Conservation (phyloP, 495 filamentous ascomycete species). For the Aspergillus leporis region DNA sequence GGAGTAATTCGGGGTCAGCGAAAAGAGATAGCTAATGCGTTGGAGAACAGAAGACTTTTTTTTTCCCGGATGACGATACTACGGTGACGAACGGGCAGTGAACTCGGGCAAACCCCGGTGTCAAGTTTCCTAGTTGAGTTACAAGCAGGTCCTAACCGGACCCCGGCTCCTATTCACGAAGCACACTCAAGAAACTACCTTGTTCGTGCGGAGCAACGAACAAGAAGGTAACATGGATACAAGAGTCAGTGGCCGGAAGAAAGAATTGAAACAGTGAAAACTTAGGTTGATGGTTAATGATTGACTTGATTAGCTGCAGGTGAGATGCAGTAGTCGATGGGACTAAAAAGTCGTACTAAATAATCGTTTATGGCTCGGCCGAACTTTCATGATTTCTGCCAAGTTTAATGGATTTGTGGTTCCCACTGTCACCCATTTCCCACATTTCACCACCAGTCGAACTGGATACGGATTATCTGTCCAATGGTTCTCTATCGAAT, state of each 20-base stretch:
- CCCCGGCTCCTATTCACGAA: not conserved
- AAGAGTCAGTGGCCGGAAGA: not conserved
- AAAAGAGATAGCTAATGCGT: not conserved
- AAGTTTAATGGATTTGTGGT: not conserved
- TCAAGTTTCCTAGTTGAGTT: not conserved
- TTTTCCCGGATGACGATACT: not conserved
- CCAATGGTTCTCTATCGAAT: not conserved
- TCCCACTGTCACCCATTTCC: not conserved
- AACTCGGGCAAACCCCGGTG: not conserved
- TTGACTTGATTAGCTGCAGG: slow-evolving; percentile 20
- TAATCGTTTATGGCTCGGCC: not conserved
- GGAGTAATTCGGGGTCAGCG: not conserved
- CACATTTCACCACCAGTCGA: not conserved
- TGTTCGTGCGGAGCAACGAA: not conserved
- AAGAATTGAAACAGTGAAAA: not conserved
- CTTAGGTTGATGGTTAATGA: slow-evolving; percentile 10
- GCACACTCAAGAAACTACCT: not conserved
- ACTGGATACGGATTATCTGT: not conserved
- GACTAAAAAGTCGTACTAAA: slow-evolving; percentile 3
- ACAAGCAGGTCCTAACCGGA: not conserved
- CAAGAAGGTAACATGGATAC: not conserved
- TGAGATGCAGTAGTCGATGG: slow-evolving; percentile 20
- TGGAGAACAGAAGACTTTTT: not conserved
- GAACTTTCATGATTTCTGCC: not conserved
- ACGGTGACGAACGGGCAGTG: not conserved